Conservation (phyloP, 805 yeast species). For the Ogataea kodamae region DNA sequence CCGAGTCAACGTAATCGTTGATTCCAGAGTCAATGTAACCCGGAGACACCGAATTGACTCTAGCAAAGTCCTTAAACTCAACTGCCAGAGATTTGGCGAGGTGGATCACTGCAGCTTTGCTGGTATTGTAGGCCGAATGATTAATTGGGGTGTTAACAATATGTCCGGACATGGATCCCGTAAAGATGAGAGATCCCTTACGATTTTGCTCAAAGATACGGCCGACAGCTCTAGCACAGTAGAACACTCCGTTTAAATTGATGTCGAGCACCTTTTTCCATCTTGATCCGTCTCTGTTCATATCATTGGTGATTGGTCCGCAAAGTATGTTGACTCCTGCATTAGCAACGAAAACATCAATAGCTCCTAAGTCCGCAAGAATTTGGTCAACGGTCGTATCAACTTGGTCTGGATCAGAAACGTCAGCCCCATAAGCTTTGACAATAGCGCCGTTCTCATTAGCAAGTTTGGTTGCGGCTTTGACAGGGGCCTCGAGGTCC, state of each 20-base stretch:
- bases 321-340: constrained; percentile 36
- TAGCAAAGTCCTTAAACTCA: constrained; percentile 49
- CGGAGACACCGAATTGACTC: constrained; percentile 34
- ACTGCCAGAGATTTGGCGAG: constrained; percentile 45
- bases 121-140: constrained; percentile 48
- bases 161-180: constrained; percentile 56
- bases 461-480: constrained; percentile 36
- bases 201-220: constrained; percentile 44
- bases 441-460: constrained; percentile 34
- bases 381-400: constrained; percentile 29
- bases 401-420: constrained; percentile 32
- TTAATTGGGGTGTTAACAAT: constrained; percentile 51
- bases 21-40: constrained; percentile 37
- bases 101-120: constrained; percentile 48
- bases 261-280: constrained; percentile 50
- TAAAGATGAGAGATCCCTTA: constrained; percentile 47
- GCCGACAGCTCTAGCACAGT: constrained; percentile 49
- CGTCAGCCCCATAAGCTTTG: constrained; percentile 29
- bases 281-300: constrained; percentile 33
- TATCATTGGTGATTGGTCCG: constrained; percentile 24
- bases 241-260: constrained; percentile 47
- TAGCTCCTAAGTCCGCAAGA: constrained; percentile 38
- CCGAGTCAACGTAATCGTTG: constrained; percentile 27
- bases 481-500: constrained; percentile 37
- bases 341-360: constrained; percentile 41